Base-by-base conservation (phyloP, 257 asterid species). In the Apocynum venetum region DNA sequence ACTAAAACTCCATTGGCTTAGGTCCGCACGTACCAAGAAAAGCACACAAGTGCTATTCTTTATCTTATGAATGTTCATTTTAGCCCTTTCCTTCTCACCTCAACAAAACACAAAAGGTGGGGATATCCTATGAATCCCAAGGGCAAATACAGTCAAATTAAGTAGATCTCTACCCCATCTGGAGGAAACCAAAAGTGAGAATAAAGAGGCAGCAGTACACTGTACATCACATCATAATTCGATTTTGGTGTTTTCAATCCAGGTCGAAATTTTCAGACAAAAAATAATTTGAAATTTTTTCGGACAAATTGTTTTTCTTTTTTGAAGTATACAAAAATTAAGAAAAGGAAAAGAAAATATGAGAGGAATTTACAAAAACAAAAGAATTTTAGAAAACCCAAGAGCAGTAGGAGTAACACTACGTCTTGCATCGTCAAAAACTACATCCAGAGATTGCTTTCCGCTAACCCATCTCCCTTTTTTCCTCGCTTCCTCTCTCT, bases 391-490 rank as follows among this genome's bases (percentile, higher is more conserved):
- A 55, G 44, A 72, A 66, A 75, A 74, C 74, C 74, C 65, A 74
- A 19, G 41, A 48, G 49, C 10, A 47, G 36, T 15, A 17, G 44
- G 43, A 60, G 4, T 15, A 60, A 11, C 15, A 65, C 17, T 53
- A 14, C 31, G 4, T 2, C 53, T 36, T 76, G 72, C 79, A 76
- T 71, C 69, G 73, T 82, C 77, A 78, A 76, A 71, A 70, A 72
- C 79, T 61, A 66, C 80, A 77, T 56, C 78, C 82, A 77, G 80
- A 81, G 80, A 84, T 78, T 75, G 77, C 48, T 81, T 75, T 57
- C 64, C 73, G 73, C 80, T 75, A 85, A 78, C 70, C 82, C 82
- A 72, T 65, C 46, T 7, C 59, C 20, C 40, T 59, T 51, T 41
- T 48, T 72, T 44, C 73, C 78, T 77, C 84, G 69, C 82, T 71